Evolutionary conservation across 805 yeast genomes (phyloP).

Genomic region (Schizosaccharomyces octosporus): DNA sequence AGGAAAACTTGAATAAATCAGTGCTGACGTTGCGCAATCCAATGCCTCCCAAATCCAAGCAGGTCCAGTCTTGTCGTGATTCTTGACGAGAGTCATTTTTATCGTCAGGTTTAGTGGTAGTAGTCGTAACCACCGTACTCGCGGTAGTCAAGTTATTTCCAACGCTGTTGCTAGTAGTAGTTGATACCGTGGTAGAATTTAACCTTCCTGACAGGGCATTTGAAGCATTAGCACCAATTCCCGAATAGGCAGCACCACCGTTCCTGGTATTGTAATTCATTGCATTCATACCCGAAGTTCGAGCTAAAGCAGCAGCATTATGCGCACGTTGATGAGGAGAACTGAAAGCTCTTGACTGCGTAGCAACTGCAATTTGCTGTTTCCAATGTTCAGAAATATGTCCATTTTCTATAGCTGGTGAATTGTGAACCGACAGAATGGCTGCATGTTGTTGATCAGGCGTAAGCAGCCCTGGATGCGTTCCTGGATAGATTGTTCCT

Average conservation of each 20-base stretch:
- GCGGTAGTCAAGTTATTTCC: neutral
- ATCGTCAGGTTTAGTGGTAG: neutral
- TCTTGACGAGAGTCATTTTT: neutral
- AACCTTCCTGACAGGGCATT: neutral
- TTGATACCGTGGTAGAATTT: neutral
- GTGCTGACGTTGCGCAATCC: conserved; percentile 48
- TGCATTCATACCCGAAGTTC: neutral
- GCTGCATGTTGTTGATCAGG: neutral
- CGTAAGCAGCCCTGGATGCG: neutral
- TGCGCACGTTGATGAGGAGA: neutral
- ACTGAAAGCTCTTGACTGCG: neutral
- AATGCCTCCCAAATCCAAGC: conserved; percentile 77
- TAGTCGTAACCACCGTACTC: neutral
- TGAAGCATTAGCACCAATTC: neutral
- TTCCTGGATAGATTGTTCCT: neutral
- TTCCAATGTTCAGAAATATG: neutral
- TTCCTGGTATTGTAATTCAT: neutral
- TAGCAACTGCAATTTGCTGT: neutral
- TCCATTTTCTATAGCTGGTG: neutral
- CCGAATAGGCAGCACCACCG: neutral
- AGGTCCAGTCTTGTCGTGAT: conserved; percentile 38
- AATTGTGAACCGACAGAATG: neutral
- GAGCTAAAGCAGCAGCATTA: neutral
- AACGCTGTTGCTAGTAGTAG: neutral
- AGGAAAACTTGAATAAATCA: conserved; percentile 53